Conservation (phyloP, 2,329 filamentous ascomycete genomes). For the Cryphonectria parasitica region DNA sequence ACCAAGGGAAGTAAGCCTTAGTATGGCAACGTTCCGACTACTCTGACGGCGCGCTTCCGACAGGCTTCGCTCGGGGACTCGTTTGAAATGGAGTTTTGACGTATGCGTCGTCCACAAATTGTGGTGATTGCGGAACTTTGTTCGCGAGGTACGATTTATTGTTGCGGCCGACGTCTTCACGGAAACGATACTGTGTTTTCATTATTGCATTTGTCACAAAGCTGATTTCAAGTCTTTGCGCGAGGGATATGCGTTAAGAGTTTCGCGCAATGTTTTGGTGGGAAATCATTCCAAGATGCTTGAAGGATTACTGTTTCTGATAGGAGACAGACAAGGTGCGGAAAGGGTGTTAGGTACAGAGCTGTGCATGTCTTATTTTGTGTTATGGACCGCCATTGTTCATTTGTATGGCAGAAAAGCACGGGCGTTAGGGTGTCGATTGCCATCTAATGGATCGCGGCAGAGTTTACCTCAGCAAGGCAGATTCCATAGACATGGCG, state of each 20-base stretch:
- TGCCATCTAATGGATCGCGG: neutral
- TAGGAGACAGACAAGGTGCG: neutral
- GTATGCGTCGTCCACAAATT: neutral
- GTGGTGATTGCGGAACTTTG: neutral
- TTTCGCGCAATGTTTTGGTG: neutral
- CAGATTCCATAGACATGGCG: neutral
- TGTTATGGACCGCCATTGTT: neutral
- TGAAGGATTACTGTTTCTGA: neutral
- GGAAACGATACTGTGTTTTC: neutral
- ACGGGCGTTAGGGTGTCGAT: slow-evolving; percentile 21
- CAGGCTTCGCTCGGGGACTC: slow-evolving; percentile 24
- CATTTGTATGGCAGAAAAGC: slow-evolving; percentile 18
- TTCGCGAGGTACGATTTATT: neutral
- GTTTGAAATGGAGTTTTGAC: slow-evolving; percentile 29
- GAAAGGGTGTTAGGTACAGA: neutral
- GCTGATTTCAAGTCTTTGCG: neutral
- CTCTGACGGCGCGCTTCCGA: slow-evolving; percentile 24
- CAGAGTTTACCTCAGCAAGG: neutral
- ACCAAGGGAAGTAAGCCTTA: slow-evolving; percentile 28
- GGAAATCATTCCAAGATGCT: neutral
- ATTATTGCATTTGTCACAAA: neutral
- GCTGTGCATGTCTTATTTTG: neutral
- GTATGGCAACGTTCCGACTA: slow-evolving; percentile 21
- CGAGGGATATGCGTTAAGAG: neutral
- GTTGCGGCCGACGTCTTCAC: neutral